Percentiles rank a stretch among this genome's conserved stretches.
phyloP scores from a whole-genome alignment of 805 yeast species.

The Candida awuae region DNA sequence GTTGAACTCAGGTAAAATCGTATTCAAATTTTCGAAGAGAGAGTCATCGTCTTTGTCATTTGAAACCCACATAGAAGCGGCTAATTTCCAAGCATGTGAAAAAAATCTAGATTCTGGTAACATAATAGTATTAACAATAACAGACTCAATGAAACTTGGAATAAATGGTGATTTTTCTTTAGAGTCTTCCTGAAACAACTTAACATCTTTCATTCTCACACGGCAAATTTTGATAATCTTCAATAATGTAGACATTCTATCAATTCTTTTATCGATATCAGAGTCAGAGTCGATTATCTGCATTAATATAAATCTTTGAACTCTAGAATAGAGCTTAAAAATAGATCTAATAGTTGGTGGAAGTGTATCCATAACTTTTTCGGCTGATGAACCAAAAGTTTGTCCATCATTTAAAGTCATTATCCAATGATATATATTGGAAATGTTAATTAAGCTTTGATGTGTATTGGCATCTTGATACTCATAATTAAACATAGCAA shows the following conservation, averaged over 20 bases:
- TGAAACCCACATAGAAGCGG: constrained; percentile 30
- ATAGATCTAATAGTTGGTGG: constrained; percentile 65
- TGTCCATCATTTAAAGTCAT: constrained; percentile 42
- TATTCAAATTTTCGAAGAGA: constrained; percentile 22
- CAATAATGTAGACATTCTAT: constrained; percentile 61
- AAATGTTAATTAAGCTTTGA: constrained; percentile 52
- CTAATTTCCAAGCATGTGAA: constrained; percentile 60
- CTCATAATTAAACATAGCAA: constrained; percentile 51
- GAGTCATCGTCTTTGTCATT: background rate
- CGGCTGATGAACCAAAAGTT: background rate
- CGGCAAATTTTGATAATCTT: constrained; percentile 57
- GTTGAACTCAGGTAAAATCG: constrained; percentile 7
- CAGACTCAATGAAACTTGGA: constrained; percentile 82
- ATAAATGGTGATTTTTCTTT: constrained; percentile 37
- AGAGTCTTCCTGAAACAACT: constrained; percentile 31
- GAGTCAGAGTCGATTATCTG: constrained; percentile 61
- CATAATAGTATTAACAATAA: constrained; percentile 62
- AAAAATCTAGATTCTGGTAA: constrained; percentile 75
- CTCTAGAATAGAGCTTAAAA: constrained; percentile 56
- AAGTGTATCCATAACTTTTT: constrained; percentile 34
- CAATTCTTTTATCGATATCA: constrained; percentile 50
- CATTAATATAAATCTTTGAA: constrained; percentile 53
- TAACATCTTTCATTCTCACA: constrained; percentile 54
- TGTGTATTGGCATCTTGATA: constrained; percentile 32
- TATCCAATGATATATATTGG: constrained; percentile 67